Conservation (phyloP, 2,329 filamentous ascomycete species). For the Diaporthe sp. region DNA sequence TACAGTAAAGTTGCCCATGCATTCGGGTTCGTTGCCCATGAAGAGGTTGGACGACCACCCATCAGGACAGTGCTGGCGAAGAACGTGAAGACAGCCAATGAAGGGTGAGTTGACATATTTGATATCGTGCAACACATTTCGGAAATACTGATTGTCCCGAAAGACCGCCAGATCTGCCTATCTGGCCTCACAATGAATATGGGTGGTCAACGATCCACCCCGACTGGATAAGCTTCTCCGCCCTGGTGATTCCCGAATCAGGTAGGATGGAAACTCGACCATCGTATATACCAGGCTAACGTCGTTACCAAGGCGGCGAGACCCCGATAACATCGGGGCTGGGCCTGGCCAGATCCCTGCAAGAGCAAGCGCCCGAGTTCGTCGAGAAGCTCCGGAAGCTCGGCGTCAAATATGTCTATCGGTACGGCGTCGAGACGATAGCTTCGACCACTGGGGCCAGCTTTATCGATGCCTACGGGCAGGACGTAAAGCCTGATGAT, state of each 20-base stretch:
- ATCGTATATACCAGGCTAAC: not conserved
- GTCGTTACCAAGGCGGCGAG: constrained; percentile 47
- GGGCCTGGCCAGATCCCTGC: constrained; percentile 47
- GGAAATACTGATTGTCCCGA: not conserved
- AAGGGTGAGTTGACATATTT: constrained; percentile 46
- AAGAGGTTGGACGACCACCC: constrained; percentile 53
- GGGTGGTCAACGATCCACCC: constrained; percentile 56
- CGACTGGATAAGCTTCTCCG: constrained; percentile 53
- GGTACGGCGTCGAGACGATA: constrained; percentile 47
- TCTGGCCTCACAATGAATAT: constrained; percentile 56
- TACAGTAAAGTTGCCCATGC: constrained; percentile 53
- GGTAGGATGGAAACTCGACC: constrained; percentile 34
- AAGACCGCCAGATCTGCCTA: constrained; percentile 53
- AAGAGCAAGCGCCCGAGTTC: constrained; percentile 49
- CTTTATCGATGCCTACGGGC: constrained; percentile 50
- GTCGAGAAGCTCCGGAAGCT: constrained; percentile 47
- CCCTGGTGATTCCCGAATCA: constrained; percentile 44
- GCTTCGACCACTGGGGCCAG: constrained; percentile 52
- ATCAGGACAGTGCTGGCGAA: constrained; percentile 50
- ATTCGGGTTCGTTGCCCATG: constrained; percentile 52
- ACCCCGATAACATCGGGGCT: constrained; percentile 53
- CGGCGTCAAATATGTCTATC: constrained; percentile 51
- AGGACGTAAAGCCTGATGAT: constrained; percentile 47
- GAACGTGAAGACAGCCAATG: constrained; percentile 55
- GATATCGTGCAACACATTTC: rapidly evolving